A percentile compares a stretch with the other conserved stretches of the same genome.
These are phyloP conservation scores for Echites panduratus DNA, from an alignment of 257 asterid species.

Conservation along the genomic window DNA sequence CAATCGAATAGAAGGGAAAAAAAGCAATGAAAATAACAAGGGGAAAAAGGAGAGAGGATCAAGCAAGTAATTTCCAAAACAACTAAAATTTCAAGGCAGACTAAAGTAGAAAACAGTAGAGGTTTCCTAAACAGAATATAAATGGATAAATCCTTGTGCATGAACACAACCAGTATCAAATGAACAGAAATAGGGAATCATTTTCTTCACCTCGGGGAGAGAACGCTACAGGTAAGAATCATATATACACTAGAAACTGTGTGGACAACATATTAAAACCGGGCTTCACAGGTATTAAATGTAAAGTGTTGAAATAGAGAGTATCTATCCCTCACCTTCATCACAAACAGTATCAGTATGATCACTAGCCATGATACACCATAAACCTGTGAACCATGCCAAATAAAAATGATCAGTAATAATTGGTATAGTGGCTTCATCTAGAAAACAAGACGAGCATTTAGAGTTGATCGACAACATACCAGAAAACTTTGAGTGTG, in stretches of 20 bases:
- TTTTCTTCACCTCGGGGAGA: background rate
- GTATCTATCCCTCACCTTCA: slow-evolving; percentile 61
- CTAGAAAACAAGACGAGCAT: slow-evolving; percentile 2
- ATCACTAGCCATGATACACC: slow-evolving; percentile 97
- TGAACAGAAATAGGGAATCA: background rate
- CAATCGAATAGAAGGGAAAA: background rate
- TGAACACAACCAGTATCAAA: background rate
- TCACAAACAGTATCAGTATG: slow-evolving; percentile 68
- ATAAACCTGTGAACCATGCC: slow-evolving; percentile 52
- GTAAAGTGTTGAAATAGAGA: background rate
- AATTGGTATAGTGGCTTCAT: slow-evolving; percentile 3
- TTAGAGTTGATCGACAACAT: slow-evolving; percentile 22
- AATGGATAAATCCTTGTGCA: background rate
- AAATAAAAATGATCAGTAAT: slow-evolving; percentile 15
- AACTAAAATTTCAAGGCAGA: background rate
- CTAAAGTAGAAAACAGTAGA: background rate
- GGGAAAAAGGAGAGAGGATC: background rate
- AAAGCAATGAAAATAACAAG: background rate
- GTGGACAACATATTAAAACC: background rate
- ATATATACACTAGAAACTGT: background rate
- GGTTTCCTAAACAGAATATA: background rate
- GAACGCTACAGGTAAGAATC: background rate
- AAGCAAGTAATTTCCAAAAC: background rate
- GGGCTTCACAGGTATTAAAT: background rate
- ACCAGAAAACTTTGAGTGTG: slow-evolving; percentile 61